Evolutionary conservation across 164 flowering plant species (phyloP), one percentile per base, ranked within the genome.

Genomic region (Echeveria elegans): DNA sequence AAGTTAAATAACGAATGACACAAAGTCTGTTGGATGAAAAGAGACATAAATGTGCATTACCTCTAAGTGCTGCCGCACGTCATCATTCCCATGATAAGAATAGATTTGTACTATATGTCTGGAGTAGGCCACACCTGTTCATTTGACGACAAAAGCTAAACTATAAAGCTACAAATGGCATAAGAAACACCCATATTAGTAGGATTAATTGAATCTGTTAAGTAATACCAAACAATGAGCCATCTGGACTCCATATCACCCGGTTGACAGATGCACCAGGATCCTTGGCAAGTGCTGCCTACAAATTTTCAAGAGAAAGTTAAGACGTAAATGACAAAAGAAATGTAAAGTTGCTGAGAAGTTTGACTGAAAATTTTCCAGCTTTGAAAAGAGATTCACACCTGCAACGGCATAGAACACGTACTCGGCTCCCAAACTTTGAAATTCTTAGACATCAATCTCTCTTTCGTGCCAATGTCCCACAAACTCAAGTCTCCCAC

Each of bases 221-320:
- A 63, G 37, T 6, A 63, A 37, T 79, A 91, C 97, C 97, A 80
- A 91, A 85, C 48, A 89, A 74, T 64, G 82, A 65, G 43, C 97
- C 97, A 81, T 89, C 97, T 28, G 90, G 96, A 47, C 94, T 86
- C 97, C 97, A 91, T 21, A 76, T 83, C 24, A 89, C 80, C 52
- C 94, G 87, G 72, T 85, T 91, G 30, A 91, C 88, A n/a, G 92
- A 87, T 1, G 80, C 90, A 66, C 74, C 71, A 21, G 85, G 82
- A 63, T 91, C 93, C 66, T 79, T 86, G 11, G 63, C 82, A 26
- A 88, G 68, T 50, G 86, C 76, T 30, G 87, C 79, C 88, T 86
- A 85, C 30, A 67, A 65, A 64, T 28, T 68, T n/a, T 69, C 38
- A 8, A 32, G 52, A 23, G 56, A 12, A 59, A 45, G 65, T 34